Evolutionary conservation across 352 stramenopile genomes (phyloP).

Genomic region (Poterioochromonas sp.): DNA sequence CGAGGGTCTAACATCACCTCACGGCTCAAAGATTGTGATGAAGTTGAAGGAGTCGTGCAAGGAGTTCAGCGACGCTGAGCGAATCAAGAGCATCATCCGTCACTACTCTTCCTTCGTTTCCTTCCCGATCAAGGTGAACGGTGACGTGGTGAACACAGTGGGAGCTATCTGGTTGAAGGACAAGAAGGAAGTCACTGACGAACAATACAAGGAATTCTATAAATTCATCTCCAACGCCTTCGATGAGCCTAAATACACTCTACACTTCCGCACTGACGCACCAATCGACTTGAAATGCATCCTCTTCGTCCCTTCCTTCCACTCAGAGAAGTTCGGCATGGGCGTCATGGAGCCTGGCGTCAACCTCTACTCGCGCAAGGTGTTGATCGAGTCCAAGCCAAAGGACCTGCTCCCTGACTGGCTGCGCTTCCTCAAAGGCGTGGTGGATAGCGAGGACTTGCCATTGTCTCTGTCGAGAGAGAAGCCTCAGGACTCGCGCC

Average conservation of each 20-base stretch:
- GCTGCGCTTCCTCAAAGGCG: constrained; percentile 83
- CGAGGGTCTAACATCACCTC: constrained; percentile 58
- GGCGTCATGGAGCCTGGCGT: constrained; percentile 88
- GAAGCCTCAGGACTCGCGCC: constrained; percentile 93
- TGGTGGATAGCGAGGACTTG: constrained; percentile 93
- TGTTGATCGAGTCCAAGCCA: constrained; percentile 96
- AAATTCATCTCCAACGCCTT: constrained; percentile 50
- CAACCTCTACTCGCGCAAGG: constrained; percentile 93
- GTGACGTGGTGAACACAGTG: constrained; percentile 92
- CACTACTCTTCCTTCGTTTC: constrained; percentile 99
- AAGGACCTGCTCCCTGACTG: constrained; percentile 94
- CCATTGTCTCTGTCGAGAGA: constrained; percentile 96
- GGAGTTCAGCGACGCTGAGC: constrained; percentile 82
- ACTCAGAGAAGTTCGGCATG: constrained; percentile 93
- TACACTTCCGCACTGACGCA: constrained; percentile 96
- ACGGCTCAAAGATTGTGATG: constrained; percentile 93
- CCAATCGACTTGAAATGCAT: constrained; percentile 95
- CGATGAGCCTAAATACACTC: constrained; percentile 78
- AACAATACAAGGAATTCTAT: constrained; percentile 94
- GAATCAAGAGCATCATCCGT: constrained; percentile 72
- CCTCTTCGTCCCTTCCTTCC: constrained; percentile 89
- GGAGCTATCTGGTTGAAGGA: constrained; percentile 94
- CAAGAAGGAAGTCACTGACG: constrained; percentile 84
- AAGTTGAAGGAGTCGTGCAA: constrained; percentile 92
- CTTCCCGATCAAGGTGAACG: constrained; percentile 97